Conservation (phyloP, 768 basidiomycete genomes). For the Amanita exitialis region DNA sequence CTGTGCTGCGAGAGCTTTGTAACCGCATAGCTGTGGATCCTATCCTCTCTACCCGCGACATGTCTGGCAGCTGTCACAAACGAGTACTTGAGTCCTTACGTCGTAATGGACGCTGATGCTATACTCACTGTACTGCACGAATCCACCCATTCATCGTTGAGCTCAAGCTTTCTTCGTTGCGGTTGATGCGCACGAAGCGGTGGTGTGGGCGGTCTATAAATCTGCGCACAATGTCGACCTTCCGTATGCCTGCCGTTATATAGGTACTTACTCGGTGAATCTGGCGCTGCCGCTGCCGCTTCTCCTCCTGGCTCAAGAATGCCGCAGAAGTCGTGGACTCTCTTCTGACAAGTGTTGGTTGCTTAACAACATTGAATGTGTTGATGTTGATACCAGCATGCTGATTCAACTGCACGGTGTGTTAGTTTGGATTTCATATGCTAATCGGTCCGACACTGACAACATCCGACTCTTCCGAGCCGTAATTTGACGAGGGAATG, state of each 20-base stretch:
- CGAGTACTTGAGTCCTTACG: neutral
- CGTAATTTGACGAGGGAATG: neutral
- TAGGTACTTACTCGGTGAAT: neutral
- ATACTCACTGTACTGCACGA: neutral
- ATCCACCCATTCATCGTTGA: neutral
- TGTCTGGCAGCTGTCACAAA: neutral
- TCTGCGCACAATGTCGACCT: neutral
- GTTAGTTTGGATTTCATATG: neutral
- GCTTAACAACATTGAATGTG: neutral
- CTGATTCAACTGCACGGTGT: neutral
- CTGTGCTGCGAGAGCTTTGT: slow-evolving; percentile 4
- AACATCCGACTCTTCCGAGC: neutral
- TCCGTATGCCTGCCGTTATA: neutral
- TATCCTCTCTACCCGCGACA: neutral
- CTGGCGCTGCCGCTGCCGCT: neutral
- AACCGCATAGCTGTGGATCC: neutral
- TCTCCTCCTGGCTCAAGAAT: neutral
- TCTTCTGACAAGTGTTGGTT: neutral
- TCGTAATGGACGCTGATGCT: neutral
- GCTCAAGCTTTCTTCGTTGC: neutral
- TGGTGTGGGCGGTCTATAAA: slow-evolving; percentile 5
- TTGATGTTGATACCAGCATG: neutral
- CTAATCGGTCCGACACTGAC: neutral
- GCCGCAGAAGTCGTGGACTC: neutral
- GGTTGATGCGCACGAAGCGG: slow-evolving; percentile 1